Evolutionary conservation across 2,329 filamentous ascomycete species (phyloP).

Genomic region (Colletotrichum lentis): DNA sequence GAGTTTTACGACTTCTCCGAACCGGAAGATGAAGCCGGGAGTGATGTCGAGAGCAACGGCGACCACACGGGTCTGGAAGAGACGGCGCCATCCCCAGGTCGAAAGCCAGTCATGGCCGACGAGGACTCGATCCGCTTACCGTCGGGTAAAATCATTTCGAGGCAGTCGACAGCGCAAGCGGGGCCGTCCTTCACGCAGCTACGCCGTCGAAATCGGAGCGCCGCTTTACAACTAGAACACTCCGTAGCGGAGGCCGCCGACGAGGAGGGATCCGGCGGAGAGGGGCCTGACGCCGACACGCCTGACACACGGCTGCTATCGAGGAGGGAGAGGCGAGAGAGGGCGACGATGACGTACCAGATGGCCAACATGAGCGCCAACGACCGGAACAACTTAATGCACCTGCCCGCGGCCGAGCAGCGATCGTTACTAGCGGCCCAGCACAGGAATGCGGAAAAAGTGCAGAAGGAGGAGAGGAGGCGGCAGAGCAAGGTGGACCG

Average conservation of each 20-base stretch:
- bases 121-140: constrained; percentile 47
- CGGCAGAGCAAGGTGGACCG: constrained; percentile 38
- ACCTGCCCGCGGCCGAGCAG: constrained; percentile 44
- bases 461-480: constrained; percentile 35
- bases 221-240: neutral
- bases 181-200: neutral
- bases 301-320: constrained; percentile 8
- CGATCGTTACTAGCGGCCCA: constrained; percentile 43
- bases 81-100: neutral
- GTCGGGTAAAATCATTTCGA: constrained; percentile 49
- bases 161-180: constrained; percentile 36
- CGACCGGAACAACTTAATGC: constrained; percentile 43
- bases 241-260: neutral
- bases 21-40: constrained; percentile 31
- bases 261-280: neutral
- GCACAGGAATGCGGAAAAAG: constrained; percentile 44
- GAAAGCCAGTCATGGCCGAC: constrained; percentile 32
- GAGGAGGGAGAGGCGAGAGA: constrained; percentile 31
- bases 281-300: neutral
- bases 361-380: constrained; percentile 41
- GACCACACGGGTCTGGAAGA: neutral
- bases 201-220: neutral
- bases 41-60: constrained; percentile 25
- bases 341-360: constrained; percentile 36
- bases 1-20: constrained; percentile 50